Base-by-base conservation (phyloP, 164 flowering plant species). In the Dillenia turbinata region DNA sequence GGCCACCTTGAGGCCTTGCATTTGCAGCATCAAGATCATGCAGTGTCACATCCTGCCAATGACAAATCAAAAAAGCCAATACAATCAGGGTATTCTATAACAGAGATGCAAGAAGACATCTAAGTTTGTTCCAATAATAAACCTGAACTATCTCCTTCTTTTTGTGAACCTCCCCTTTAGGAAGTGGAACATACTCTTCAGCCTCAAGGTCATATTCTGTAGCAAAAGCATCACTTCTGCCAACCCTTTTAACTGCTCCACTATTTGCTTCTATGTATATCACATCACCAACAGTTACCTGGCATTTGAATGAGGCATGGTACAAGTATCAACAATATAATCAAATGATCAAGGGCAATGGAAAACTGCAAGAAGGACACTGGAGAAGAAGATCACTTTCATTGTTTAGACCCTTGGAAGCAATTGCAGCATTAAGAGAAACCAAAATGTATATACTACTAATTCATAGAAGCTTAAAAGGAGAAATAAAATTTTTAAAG, bases 241-340 rank as follows among this genome's bases (percentile, higher is more conserved):
- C 97, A 13, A 95, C 99, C 67, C 99, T 83, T 80, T 95, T 95
- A 49, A 95, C 97, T 47, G 97, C 99, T 49, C 99, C 99, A 76
- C 99, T 95, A 63, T 95, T 95, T 54, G 92, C 92, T 78, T 95
- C 99, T 66, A 95, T 85, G 69, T 90, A 92, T 70, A 92, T 90
- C 57, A 95, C 97, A 85, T 92, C 99, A 63, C 99, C 99, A 73
- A 95, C 97, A 77, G 97, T 89, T 48, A 95, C 99, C 99, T 95
- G 69, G 61, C 66, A 43, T 57, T 47, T 40, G 54, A 19, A 54
- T 22, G 8, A 43, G 56, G 26, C 3, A 2, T 10, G 9, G 5
- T 33, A 9, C n/a, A 58, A 8, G 45, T 5, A 58, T 51, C 50
- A 55, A 61, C 16, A 14, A 11, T 33, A 33, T 33, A 33, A 33